Evolutionary conservation across 345 rosid species (phyloP), one percentile per base, ranked within the genome.

Genomic region (Gossypium bickii): DNA sequence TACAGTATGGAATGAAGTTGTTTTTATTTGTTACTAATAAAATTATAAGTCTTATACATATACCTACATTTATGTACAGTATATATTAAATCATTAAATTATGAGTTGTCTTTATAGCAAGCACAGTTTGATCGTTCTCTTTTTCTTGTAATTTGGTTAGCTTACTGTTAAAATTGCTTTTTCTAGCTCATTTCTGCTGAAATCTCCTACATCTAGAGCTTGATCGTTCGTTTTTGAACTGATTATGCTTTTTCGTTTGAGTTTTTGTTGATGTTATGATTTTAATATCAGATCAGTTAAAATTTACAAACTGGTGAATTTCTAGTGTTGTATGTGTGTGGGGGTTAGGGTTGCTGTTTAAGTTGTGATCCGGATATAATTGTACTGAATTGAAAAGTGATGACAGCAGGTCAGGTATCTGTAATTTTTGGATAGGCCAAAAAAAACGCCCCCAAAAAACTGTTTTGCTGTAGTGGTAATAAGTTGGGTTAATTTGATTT

Each of bases 271-370:
- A 56, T 51, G 10, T 29, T 25, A 17, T 52, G 25, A 16, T 55
- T 71, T 25, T 56, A 43, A 38, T 72, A 15, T 8, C 41, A 27
- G 76, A 73, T 73, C 17, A 60, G 59, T 73, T 73, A 58, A 27
- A 41, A 69, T 60, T 71, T 45, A 2, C 6, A 18, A 17, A 10
- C 12, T 17, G n/a, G 1, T 60, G 24, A 47, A 25, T 25, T 25
- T 25, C 57, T 48, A 68, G 22, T 68, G 25, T 41, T 60, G 64
- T 47, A 15, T 43, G 41, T 58, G 5, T 71, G n/a, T 6, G 17
- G 16, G 9, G 64, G n/a, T 34, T 3, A 43, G 22, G 20, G 38
- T 22, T 48, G 17, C 12, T 43, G 76, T 74, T 62, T 25, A 38
- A 29, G 62, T 34, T 27, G 22, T 52, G 77, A 74, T 63, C 77